Base-by-base conservation (phyloP, 352 stramenopile genomes). In the Pythium brachiatum region DNA sequence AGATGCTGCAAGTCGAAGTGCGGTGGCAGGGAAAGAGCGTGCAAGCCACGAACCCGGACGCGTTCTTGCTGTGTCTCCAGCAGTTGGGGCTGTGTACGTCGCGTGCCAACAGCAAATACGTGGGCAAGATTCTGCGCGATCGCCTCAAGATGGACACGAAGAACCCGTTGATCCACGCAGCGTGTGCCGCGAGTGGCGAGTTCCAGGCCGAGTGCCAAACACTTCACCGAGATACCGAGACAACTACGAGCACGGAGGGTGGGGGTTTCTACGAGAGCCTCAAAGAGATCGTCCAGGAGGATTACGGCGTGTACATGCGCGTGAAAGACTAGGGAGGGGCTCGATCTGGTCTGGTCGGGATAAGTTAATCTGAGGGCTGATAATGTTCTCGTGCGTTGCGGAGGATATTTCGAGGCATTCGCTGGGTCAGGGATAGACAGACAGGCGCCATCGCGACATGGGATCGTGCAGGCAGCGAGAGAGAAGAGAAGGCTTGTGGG, bases 51-150 rank as follows among this genome's bases (percentile, higher is more conserved):
- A 83, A 90, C 51, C 56, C 68, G 4, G 79, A 90, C 32, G 79
- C 79, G 1, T 88, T 90, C 51, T 70, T 85, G 43, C 64, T 90
- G 1, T 89, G 81, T 51, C 65, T 78, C 6, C 79, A 89, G 54
- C 65, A 87, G 26, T 56, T 89, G 7, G 81, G 81, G 16, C 66
- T 89, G 20, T 83, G 69, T n/a, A 83, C 78, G 6, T 67, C 72
- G 1, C 73, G 66, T 21, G 53, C 54, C 20, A 83, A 72, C 43
- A 83, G 69, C 55, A 85, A 87, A 56, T 84, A 81, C 44, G 64
- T 89, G 7, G 81, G 79, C 16, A 87, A 84, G 53, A 74, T 88
- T 43, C 52, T 89, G 15, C 79, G 79, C 16, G 67, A 79, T 11
- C 74, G 81, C 0, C 63, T 90, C 3, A 86, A 81, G 51, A 72